Conservation (phyloP, 352 stramenopile genomes). For the Pythium sukuiense region DNA sequence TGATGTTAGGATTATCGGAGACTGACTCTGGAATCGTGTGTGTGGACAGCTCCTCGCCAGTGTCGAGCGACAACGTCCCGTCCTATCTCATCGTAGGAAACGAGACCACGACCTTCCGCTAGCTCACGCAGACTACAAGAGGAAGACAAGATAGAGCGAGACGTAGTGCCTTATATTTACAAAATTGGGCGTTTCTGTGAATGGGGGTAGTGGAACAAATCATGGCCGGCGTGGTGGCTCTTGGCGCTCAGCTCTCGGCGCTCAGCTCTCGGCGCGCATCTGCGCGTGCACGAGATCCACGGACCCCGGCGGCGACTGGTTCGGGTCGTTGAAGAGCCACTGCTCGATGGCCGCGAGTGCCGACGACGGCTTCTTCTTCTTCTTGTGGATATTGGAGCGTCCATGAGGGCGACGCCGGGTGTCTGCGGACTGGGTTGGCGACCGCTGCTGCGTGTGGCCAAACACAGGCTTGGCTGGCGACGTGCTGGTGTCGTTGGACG, state of each 20-base stretch:
- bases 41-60: constrained; percentile 13
- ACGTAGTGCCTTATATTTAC: neutral
- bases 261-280: constrained; percentile 17
- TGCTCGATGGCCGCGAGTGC: constrained; percentile 48
- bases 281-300: constrained; percentile 23
- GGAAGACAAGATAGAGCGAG: neutral
- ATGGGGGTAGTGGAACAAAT: neutral
- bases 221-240: neutral
- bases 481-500: neutral
- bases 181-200: neutral
- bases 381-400: constrained; percentile 19
- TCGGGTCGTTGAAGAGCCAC: constrained; percentile 45
- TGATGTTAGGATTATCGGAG: neutral
- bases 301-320: neutral
- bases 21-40: neutral
- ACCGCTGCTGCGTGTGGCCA: constrained; percentile 13
- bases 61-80: constrained; percentile 10
- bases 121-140: neutral
- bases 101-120: constrained; percentile 2
- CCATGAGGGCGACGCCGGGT: constrained; percentile 27
- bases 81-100: constrained; percentile 2
- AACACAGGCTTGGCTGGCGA: constrained; percentile 14
- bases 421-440: constrained; percentile 33
- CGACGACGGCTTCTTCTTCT: constrained; percentile 36
- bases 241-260: constrained; percentile 4